phyloP scores from a whole-genome alignment of 192 early-diverging fungal species.

The Podila clonocystis region DNA sequence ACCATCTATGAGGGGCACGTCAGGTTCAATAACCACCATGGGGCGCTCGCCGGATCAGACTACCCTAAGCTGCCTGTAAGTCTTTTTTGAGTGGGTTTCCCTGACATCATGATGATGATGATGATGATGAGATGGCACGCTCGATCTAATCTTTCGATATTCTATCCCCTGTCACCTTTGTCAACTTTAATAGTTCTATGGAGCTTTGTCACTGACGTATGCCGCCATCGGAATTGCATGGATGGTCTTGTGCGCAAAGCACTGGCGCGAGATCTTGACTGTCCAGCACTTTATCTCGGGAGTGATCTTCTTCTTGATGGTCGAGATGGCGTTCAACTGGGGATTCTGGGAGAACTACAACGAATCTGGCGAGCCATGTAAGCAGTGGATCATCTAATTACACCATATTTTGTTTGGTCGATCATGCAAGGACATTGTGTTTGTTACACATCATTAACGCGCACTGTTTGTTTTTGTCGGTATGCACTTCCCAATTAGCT shows the following conservation, averaged over 20 bases:
- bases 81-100: too few relatives aligned
- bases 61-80: conserved; percentile 87
- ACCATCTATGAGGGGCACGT: conserved; percentile 63
- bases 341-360: conserved; percentile 81
- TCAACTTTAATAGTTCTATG: conserved; percentile 70
- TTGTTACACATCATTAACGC: not conserved
- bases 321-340: conserved; percentile 95
- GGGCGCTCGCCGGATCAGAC: conserved; percentile 83
- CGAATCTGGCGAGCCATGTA: conserved; percentile 67
- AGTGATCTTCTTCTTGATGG: conserved; percentile 85
- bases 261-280: conserved; percentile 91
- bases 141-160: not conserved
- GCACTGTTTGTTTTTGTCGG: not conserved
- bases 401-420: not conserved
- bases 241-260: conserved; percentile 78
- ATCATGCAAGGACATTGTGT: not conserved
- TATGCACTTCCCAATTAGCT: conserved; percentile 19
- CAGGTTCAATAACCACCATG: conserved; percentile 83
- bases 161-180: too few relatives aligned
- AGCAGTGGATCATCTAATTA: conserved; percentile 8
- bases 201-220: conserved; percentile 78
- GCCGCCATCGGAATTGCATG: conserved; percentile 78
- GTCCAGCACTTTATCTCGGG: conserved; percentile 92
- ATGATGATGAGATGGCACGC: not conserved
- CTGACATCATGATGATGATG: not conserved